Evolutionary conservation across 305 asterid species (phyloP).

Genomic region (Fraxinus ornus): DNA sequence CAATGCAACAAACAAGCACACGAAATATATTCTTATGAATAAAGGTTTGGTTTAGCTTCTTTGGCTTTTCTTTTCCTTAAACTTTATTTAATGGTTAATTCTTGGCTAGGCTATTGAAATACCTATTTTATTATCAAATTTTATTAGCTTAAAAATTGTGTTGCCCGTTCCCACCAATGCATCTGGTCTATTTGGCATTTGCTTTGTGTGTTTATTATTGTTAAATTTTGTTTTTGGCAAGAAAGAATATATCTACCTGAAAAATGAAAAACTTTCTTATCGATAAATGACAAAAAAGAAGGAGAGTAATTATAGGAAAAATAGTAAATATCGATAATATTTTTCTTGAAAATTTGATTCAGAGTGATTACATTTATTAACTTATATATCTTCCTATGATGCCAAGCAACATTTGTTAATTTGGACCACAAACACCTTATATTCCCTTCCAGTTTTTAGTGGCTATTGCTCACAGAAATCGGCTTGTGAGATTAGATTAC

Average conservation of each 20-base stretch:
- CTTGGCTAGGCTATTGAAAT: not conserved
- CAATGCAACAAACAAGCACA: not conserved
- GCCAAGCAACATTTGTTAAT: not conserved
- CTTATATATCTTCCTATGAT: not conserved
- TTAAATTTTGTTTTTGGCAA: not conserved
- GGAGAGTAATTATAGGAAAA: constrained; percentile 1
- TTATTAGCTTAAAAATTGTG: not conserved
- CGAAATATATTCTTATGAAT: not conserved
- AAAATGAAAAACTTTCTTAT: not conserved
- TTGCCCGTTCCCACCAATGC: not conserved
- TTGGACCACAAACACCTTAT: not conserved
- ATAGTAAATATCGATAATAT: not conserved
- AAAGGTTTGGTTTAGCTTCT: not conserved
- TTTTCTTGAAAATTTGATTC: not conserved
- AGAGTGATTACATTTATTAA: not conserved
- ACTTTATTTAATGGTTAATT: not conserved
- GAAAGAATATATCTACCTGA: not conserved
- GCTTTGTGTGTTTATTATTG: not conserved
- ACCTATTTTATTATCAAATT: not conserved
- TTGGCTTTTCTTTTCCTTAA: not conserved
- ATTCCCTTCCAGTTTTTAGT: not conserved
- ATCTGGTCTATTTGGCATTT: not conserved
- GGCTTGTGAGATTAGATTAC: constrained; percentile 5
- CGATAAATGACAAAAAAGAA: not conserved
- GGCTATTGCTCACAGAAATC: not conserved